Base-by-base conservation (phyloP, 345 rosid genomes). In the Turnera subulata region DNA sequence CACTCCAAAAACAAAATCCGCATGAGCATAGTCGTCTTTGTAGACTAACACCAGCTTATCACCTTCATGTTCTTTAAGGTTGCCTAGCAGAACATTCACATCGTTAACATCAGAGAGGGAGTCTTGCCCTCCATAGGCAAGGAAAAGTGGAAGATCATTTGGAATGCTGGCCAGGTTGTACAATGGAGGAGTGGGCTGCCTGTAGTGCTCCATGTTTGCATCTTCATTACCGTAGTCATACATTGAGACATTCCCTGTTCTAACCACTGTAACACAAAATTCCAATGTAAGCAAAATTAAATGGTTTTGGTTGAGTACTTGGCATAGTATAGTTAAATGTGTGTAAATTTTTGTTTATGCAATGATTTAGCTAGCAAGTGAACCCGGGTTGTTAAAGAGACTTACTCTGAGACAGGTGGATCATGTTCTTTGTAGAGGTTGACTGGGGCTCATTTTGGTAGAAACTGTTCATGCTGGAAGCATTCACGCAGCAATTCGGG, bases 331-430 rank as follows among this genome's bases (percentile, higher is more conserved):
- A n/a, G n/a, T n/a, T n/a, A n/a, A n/a, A n/a, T n/a, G n/a, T n/a
- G n/a, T n/a, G n/a, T n/a, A n/a, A n/a, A n/a, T n/a, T n/a, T n/a
- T n/a, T n/a, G n/a, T n/a, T n/a, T n/a, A n/a, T n/a, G n/a, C n/a
- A n/a, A n/a, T n/a, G n/a, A n/a, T n/a, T n/a, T n/a, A 29, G 35
- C 5, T 3, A 29, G 8, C 35, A 29, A 3, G 35, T 8, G 8
- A 3, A 29, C 35, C 2, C 22, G 43, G 39, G 23, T 22, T 23
- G 14, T n/a, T 21, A 6, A 10, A 49, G 40, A 47, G 32, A 53
- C 46, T 74, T 71, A 78, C 79, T 78, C 61, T 78, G 82, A 35
- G 73, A 58, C 6, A 78, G 62, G 52, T 74, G 79, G 43, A 78
- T 65, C 35, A 78, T 22, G 68, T 74, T 71, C 64, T 74, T 74